Evolutionary conservation across 306 rosid species (phyloP).

Genomic region (Vachellia collinsii): DNA sequence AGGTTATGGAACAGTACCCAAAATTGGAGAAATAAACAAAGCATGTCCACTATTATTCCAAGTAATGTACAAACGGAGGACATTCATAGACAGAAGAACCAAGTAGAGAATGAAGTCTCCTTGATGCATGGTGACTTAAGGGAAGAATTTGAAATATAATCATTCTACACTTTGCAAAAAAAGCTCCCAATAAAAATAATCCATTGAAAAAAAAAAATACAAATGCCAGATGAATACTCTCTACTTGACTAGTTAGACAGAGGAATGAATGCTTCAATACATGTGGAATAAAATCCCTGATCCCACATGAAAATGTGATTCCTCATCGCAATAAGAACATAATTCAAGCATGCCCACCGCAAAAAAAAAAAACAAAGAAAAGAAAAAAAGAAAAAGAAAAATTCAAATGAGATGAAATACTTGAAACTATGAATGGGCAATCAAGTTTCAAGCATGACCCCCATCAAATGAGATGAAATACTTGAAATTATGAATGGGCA

Average conservation of each 20-base stretch:
- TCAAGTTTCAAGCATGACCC: neutral
- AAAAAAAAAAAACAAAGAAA: no score
- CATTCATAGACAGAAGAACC: neutral
- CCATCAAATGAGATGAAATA: neutral
- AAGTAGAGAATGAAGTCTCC: neutral
- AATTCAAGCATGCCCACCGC: neutral
- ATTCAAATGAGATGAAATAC: neutral
- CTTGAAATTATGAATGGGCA: neutral
- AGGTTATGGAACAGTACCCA: neutral
- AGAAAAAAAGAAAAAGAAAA: no score
- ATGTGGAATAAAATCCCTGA: neutral
- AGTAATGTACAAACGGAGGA: neutral
- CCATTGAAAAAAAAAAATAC: neutral
- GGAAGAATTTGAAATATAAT: neutral
- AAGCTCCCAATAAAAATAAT: neutral
- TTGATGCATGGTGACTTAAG: neutral
- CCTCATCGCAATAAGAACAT: neutral
- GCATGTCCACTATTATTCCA: neutral
- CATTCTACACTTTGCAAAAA: neutral
- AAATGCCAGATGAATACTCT: neutral
- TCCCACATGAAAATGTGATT: neutral
- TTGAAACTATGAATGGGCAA: neutral
- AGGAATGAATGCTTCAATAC: neutral
- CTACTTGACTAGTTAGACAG: neutral
- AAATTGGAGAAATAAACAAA: neutral